Conservation (phyloP, 2,329 filamentous ascomycete species). For the Capronia epimyces region DNA sequence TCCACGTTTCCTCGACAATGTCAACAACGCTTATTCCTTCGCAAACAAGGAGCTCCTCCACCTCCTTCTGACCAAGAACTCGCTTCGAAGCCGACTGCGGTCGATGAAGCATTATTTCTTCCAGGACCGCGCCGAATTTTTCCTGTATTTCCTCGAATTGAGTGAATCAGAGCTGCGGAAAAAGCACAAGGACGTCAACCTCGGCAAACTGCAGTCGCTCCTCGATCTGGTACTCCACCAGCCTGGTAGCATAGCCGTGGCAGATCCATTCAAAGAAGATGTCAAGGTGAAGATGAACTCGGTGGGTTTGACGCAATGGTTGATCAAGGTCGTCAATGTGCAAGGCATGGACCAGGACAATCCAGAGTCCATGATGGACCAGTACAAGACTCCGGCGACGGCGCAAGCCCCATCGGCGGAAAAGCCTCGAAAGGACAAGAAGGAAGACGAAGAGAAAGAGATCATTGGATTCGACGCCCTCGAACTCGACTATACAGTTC, state of each 20-base stretch:
- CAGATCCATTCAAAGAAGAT: constrained; percentile 97
- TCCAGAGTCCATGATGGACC: constrained; percentile 57
- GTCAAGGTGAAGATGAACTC: constrained; percentile 98
- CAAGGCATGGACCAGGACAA: constrained; percentile 86
- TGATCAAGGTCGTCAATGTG: constrained; percentile 95
- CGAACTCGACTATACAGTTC: constrained; percentile 88
- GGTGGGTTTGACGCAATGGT: constrained; percentile 81
- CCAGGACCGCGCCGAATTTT: constrained; percentile 94
- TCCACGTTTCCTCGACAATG: constrained; percentile 84
- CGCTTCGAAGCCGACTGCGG: constrained; percentile 74
- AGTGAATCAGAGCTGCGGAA: constrained; percentile 85
- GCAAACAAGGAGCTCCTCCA: constrained; percentile 91
- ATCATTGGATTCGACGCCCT: constrained; percentile 87
- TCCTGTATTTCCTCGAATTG: constrained; percentile 94
- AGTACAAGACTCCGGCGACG: constrained; percentile 65
- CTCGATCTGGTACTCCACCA: constrained; percentile 96
- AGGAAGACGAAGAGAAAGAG: constrained; percentile 81
- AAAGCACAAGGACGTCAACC: constrained; percentile 80
- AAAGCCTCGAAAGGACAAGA: constrained; percentile 61
- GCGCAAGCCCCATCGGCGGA: constrained; percentile 15
- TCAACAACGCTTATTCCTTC: constrained; percentile 89
- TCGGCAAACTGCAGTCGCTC: constrained; percentile 85
- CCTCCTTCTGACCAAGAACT: constrained; percentile 85
- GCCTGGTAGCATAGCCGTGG: constrained; percentile 83
- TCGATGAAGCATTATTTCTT: constrained; percentile 99